phyloP scores from a whole-genome alignment of 108 stramenopile genomes.

The Halocafeteria seosinensis region DNA sequence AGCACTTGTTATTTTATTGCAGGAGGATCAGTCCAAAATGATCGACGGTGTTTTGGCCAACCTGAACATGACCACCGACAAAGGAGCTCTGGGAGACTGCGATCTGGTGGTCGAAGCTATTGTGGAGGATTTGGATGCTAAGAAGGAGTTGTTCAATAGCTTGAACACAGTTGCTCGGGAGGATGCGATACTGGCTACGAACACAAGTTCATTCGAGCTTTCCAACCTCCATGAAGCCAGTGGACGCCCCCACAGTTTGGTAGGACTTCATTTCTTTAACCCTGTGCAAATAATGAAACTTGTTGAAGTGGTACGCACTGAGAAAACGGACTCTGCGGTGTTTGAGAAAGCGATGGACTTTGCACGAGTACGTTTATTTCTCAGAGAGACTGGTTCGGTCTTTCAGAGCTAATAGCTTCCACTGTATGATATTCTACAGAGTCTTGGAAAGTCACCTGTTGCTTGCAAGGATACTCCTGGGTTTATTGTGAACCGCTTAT shows the following conservation, averaged over 20 bases:
- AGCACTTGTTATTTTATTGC: too few relatives aligned
- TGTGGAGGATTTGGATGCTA: constrained; percentile 77
- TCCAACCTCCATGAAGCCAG: constrained; percentile 69
- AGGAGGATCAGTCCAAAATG: constrained; percentile 33
- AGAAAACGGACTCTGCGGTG: constrained; percentile 57
- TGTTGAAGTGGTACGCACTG: constrained; percentile 78
- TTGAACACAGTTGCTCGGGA: constrained; percentile 57
- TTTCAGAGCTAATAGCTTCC: too few relatives aligned
- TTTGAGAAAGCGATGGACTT: constrained; percentile 57
- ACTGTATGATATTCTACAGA: too few relatives aligned
- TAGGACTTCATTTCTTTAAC: constrained; percentile 98
- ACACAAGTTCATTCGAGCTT: constrained; percentile 71
- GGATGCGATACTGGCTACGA: constrained; percentile 73
- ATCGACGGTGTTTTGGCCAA: constrained; percentile 19
- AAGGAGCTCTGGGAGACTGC: constrained; percentile 45
- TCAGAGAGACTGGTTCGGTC: too few relatives aligned
- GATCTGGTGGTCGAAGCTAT: constrained; percentile 85
- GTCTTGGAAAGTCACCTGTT: constrained; percentile 75
- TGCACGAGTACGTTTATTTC: too few relatives aligned
- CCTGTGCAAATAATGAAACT: constrained; percentile 91
- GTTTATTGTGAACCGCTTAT: constrained; percentile 91
- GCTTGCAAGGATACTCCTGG: constrained; percentile 82
- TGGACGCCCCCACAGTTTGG: constrained; percentile 59
- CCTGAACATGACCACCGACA: constrained; percentile 63
- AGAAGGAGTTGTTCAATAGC: constrained; percentile 55